phyloP scores from a whole-genome alignment of 148 eudicot genomes.

The Heliosperma pusillum region DNA sequence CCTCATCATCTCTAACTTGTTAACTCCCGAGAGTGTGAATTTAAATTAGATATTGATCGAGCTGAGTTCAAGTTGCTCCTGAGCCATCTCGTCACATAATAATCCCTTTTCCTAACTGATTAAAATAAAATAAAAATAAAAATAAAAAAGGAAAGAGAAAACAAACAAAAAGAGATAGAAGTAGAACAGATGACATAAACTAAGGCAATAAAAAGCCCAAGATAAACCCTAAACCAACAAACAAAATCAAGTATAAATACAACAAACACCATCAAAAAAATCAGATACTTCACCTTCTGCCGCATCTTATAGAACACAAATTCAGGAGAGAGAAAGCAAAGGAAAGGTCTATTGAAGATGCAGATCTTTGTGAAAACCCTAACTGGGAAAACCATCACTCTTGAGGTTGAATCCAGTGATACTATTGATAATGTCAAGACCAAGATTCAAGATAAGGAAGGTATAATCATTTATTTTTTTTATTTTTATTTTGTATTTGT shows the following conservation, averaged over 20 bases:
- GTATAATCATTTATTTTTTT: not conserved
- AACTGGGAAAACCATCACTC: constrained; percentile 14
- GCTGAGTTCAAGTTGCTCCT: too few species aligned
- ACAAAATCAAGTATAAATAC: not conserved
- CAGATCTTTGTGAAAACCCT: constrained; percentile 18
- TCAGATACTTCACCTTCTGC: not conserved
- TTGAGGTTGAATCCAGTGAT: constrained; percentile 17
- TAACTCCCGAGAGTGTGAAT: too few species aligned
- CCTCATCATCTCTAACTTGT: too few species aligned
- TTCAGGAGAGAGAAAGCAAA: not conserved
- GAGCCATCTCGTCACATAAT: too few species aligned
- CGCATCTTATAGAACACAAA: not conserved
- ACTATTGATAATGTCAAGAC: constrained; percentile 13
- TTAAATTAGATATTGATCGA: too few species aligned
- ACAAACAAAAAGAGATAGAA: too few species aligned
- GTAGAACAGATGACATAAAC: too few species aligned
- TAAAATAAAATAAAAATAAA: too few species aligned
- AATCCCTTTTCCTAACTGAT: too few species aligned
- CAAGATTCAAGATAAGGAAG: constrained; percentile 17
- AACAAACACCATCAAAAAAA: not conserved
- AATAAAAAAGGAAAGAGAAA: too few species aligned
- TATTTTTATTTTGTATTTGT: not conserved
- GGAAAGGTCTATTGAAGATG: not conserved
- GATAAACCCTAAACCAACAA: constrained; percentile 1
- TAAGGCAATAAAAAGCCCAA: too few species aligned